Conservation (phyloP, 805 yeast genomes). For the Saccharomyces paradoxus region DNA sequence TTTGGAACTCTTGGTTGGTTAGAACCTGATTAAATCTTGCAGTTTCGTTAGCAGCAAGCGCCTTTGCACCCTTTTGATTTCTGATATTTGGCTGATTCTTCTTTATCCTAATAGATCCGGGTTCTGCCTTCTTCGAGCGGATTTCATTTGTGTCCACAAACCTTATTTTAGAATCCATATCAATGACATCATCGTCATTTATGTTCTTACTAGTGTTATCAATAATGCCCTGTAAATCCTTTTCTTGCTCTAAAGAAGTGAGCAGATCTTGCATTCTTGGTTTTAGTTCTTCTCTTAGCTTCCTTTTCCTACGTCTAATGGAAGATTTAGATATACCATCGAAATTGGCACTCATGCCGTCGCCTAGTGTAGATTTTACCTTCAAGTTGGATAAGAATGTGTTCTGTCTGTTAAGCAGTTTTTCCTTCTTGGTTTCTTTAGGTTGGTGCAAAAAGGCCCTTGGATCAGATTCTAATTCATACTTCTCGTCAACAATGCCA, state of each 20-base stretch:
- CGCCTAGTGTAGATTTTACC: conserved; percentile 5
- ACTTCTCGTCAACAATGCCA: conserved; percentile 1
- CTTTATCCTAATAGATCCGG: conserved; percentile 19
- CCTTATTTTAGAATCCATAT: conserved; percentile 4
- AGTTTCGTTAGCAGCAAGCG: conserved; percentile 50
- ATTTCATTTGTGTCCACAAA: conserved; percentile 4
- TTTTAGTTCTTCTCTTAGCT: conserved; percentile 51
- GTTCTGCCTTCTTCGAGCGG: conserved; percentile 5
- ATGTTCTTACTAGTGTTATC: conserved; percentile 7
- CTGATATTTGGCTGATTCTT: conserved; percentile 46
- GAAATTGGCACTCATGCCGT: conserved; percentile 21
- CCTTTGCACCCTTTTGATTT: conserved; percentile 45
- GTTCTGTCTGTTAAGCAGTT: conserved; percentile 34
- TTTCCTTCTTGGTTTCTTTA: conserved; percentile 47
- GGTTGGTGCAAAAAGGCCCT: conserved; percentile 44
- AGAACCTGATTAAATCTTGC: conserved; percentile 51
- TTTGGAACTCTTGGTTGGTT: conserved; percentile 45
- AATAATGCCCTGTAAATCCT: conserved; percentile 15
- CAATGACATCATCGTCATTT: conserved; percentile 12
- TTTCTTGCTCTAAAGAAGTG: conserved; percentile 38
- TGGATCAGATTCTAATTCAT: conserved; percentile 30
- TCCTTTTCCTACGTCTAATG: conserved; percentile 54
- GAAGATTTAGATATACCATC: conserved; percentile 59
- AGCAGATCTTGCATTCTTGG: conserved; percentile 62
- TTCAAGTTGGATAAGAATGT: conserved; percentile 26